phyloP scores from a whole-genome alignment of 257 asterid species.

The Ocimum tenuiflorum region DNA sequence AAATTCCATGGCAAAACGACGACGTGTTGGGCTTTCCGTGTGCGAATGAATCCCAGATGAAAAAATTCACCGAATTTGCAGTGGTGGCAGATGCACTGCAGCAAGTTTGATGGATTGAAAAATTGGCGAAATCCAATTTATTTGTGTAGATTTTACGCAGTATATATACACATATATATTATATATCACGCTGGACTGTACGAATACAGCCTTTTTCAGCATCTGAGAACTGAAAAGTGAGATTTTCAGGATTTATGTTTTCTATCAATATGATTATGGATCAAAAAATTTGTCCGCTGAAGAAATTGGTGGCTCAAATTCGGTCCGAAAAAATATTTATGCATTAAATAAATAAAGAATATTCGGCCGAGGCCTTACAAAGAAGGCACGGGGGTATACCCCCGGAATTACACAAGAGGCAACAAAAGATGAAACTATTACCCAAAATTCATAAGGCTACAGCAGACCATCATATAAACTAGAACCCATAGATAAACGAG shows the following conservation, averaged over 20 bases:
- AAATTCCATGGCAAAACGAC: conserved; percentile 44
- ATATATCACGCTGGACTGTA: background rate
- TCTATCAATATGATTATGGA: background rate
- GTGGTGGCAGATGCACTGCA: conserved; percentile 18
- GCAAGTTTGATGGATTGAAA: conserved; percentile 10
- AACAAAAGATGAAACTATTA: no score
- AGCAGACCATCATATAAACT: no score
- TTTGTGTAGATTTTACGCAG: conserved; percentile 15
- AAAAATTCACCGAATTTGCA: conserved; percentile 8
- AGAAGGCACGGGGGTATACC: no score
- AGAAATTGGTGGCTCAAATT: background rate
- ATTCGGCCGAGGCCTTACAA: no score
- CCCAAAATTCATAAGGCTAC: no score
- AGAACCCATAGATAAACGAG: no score
- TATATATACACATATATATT: background rate
- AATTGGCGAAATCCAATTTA: background rate
- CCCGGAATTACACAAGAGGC: no score
- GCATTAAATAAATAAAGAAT: no score
- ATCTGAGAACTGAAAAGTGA: background rate
- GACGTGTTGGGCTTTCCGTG: conserved; percentile 28
- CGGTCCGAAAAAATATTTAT: no score
- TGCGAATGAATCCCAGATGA: conserved; percentile 27
- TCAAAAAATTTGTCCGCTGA: background rate
- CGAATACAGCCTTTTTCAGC: background rate
- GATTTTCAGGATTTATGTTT: background rate